phyloP scores from a whole-genome alignment of 306 rosid species.

The Pterocarpus macrocarpus region DNA sequence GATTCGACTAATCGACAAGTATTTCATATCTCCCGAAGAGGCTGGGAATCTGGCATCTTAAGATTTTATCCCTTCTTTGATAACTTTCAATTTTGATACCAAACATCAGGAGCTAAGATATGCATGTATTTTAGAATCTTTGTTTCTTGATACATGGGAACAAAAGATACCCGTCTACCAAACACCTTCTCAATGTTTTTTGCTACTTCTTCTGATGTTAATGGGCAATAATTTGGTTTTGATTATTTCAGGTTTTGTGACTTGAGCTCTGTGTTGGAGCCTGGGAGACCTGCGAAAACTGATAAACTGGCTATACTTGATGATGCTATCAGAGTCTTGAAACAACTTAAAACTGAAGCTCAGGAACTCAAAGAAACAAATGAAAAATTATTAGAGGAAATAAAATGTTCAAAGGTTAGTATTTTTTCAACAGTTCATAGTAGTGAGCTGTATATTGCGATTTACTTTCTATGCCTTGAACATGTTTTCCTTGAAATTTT shows the following conservation, averaged over 20 bases:
- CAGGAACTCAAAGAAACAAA: constrained; percentile 80
- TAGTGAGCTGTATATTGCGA: not conserved
- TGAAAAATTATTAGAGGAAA: constrained; percentile 77
- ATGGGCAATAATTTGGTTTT: constrained; percentile 35
- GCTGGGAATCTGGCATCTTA: not conserved
- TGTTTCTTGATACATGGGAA: constrained; percentile 12
- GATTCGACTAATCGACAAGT: not conserved
- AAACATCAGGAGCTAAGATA: not conserved
- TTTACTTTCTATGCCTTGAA: not conserved
- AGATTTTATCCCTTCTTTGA: not conserved
- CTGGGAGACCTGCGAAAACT: constrained; percentile 75
- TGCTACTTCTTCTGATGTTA: constrained; percentile 30
- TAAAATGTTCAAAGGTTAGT: constrained; percentile 79
- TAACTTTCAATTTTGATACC: constrained; percentile 1
- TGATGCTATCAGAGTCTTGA: constrained; percentile 84
- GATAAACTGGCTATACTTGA: constrained; percentile 87
- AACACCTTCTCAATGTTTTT: constrained; percentile 23
- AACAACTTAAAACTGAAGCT: constrained; percentile 78
- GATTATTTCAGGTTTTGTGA: constrained; percentile 70
- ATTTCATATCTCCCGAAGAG: not conserved
- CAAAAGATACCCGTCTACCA: not conserved
- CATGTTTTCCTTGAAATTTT: not conserved
- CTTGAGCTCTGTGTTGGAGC: constrained; percentile 83
- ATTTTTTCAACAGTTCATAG: constrained; percentile 25
- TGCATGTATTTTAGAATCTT: too few relatives aligned